These are phyloP conservation scores for Tranzscheliella williamsii DNA, from an alignment of 1,284 basidiomycete genomes.

Conservation along the genomic window DNA sequence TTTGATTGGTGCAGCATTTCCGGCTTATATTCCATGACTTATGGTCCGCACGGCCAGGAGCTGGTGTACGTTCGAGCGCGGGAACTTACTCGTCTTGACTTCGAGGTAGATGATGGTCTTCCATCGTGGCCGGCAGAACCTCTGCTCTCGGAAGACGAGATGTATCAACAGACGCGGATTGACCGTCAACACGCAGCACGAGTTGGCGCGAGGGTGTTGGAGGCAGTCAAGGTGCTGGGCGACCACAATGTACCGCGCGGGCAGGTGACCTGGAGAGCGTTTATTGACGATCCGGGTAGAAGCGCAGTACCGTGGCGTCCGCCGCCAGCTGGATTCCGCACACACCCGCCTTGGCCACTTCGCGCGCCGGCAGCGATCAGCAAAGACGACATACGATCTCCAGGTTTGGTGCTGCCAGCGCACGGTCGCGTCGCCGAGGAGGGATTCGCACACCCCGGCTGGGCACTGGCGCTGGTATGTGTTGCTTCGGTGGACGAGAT, in stretches of 20 bases:
- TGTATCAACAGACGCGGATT: conserved; percentile 38
- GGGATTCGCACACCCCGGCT: conserved; percentile 36
- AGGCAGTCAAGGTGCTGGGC: conserved; percentile 43
- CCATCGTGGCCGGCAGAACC: conserved; percentile 39
- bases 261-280: conserved; percentile 40
- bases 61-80: conserved; percentile 42
- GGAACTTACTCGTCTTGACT: conserved; percentile 37
- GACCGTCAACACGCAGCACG: conserved; percentile 18
- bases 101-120: conserved; percentile 20
- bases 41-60: conserved; percentile 48
- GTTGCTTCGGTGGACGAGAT: conserved; percentile 38
- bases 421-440: conserved; percentile 40
- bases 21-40: conserved; percentile 44
- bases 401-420: conserved; percentile 32
- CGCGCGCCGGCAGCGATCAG: conserved; percentile 10
- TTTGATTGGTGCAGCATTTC: conserved; percentile 43
- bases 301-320: conserved; percentile 31
- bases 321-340: conserved; percentile 18
- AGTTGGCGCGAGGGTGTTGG: conserved; percentile 32
- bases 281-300: conserved; percentile 36
- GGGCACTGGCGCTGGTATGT: conserved; percentile 34
- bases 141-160: conserved; percentile 24
- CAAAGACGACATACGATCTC: conserved; percentile 20
- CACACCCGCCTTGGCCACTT: conserved; percentile 33
- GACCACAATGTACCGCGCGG: conserved; percentile 48